Evolutionary conservation across 106 monocot genomes (phyloP), one percentile per base, ranked within the genome.

Genomic region (Acorus gramineus): DNA sequence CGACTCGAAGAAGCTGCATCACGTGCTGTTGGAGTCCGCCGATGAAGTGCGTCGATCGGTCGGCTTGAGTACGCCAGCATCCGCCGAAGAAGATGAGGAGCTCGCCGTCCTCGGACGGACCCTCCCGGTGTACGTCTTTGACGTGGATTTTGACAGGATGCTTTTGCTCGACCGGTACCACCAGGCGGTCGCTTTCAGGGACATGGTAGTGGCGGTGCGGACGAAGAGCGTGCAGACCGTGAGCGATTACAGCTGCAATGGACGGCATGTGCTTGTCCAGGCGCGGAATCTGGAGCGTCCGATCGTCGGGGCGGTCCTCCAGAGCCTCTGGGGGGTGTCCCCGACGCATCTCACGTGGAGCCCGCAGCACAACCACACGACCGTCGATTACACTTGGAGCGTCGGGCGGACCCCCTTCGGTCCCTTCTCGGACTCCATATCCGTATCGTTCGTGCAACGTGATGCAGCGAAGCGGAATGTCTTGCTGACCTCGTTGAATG

Each of bases 321-420:
- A 96, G 64, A 87, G 82, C 70, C 80, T 90, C 78, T 96, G 95
- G 95, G 95, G 90, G 4, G 74, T 96, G 4, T 67, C 87, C 6
- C 90, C 95, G 3, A 96, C 90, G 14, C 95, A 96, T 61, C 66
- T 87, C 7, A 80, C 82, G 10, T 96, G 85, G 86, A 96, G 87
- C 71, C 81, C 78, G 1, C 78, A 76, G 78, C 95, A 91, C 49
- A 91, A 91, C 62, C 63, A 14, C 28, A 85, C 87, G 1, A 42
- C 87, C 7, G 85, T 87, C 0, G 95, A 96, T 65, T 96, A 96
- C 58, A 96, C 90, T 42, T 96, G 90, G 90, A 87, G 90, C 66
- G 78, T 82, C 43, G 95, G 95, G n/a, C 95, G 87, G 59, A 90
- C 90, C 46, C 95, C 95, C 11, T 96, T 96, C 65, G 95, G 95